These are phyloP conservation scores for Fagopyrum tataricum DNA, from an alignment of 148 eudicot genomes.

Conservation along the genomic window DNA sequence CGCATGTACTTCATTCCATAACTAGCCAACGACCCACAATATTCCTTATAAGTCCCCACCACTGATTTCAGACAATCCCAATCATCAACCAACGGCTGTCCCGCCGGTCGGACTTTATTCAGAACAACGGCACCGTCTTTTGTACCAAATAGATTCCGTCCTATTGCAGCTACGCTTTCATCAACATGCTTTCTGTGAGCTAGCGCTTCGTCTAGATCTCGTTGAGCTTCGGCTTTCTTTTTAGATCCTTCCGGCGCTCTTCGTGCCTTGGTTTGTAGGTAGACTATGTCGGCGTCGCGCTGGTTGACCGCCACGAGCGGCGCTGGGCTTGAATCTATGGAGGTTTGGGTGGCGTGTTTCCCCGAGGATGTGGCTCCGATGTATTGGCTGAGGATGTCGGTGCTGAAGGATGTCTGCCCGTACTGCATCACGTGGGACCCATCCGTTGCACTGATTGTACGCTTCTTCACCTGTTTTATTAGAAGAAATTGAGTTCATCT, in stretches of 20 bases:
- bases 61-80: slow-evolving; percentile 18
- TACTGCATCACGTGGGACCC: slow-evolving; percentile 35
- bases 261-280: slow-evolving; percentile 14
- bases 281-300: slow-evolving; percentile 33
- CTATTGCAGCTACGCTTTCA: neutral
- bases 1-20: slow-evolving; percentile 18
- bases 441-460: neutral
- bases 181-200: slow-evolving; percentile 17
- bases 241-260: slow-evolving; percentile 10
- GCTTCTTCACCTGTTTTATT: slow-evolving; percentile 30
- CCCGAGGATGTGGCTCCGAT: slow-evolving; percentile 1
- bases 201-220: neutral
- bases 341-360: neutral
- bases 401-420: slow-evolving; percentile 20
- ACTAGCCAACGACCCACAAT: slow-evolving; percentile 12
- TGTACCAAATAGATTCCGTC: slow-evolving; percentile 11
- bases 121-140: neutral
- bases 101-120: slow-evolving; percentile 4
- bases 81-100: slow-evolving; percentile 17
- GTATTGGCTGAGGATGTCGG: slow-evolving; percentile 16
- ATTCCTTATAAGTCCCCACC: slow-evolving; percentile 13
- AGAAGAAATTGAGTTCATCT: no score
- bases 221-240: slow-evolving; percentile 6
- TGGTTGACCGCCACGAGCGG: slow-evolving; percentile 20
- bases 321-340: neutral